Evolutionary conservation across 2,329 filamentous ascomycete species (phyloP).

Genomic region (Neophaeococcomyces mojaviensis): DNA sequence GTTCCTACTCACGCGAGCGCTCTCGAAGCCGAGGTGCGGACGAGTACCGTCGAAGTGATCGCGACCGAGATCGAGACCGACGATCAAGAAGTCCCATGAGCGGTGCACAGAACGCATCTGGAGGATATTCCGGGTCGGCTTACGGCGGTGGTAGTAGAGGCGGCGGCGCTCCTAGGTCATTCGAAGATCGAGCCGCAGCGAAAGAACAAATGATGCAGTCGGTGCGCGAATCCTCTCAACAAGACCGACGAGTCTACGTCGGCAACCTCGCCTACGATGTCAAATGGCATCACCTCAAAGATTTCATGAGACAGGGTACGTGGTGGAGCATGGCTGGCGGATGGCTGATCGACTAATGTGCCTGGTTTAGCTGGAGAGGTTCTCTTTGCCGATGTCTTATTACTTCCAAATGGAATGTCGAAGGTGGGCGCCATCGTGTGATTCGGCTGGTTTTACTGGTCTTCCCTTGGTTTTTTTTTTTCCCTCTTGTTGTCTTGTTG

Average conservation of each 20-base stretch:
- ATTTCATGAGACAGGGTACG: slow-evolving; percentile 98
- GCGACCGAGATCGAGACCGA: slow-evolving; percentile 58
- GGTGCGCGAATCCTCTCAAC: slow-evolving; percentile 88
- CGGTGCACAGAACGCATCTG: slow-evolving; percentile 54
- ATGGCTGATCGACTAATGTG: slow-evolving; percentile 27
- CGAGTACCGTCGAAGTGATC: slow-evolving; percentile 56
- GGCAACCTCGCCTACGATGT: slow-evolving; percentile 99
- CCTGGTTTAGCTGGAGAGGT: slow-evolving; percentile 79
- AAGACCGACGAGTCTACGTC: slow-evolving; percentile 98
- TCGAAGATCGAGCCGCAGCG: slow-evolving; percentile 73
- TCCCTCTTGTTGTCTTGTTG: slow-evolving; percentile 52
- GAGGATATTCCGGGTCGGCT: slow-evolving; percentile 59
- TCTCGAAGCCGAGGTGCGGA: slow-evolving; percentile 60
- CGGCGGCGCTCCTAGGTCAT: slow-evolving; percentile 60
- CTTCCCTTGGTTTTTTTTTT: slow-evolving; percentile 44
- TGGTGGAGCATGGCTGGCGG: slow-evolving; percentile 26
- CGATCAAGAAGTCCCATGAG: slow-evolving; percentile 83
- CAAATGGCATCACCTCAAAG: slow-evolving; percentile 99
- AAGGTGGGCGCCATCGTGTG: slow-evolving; percentile 97
- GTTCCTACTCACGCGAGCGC: slow-evolving; percentile 72
- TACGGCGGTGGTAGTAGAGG: slow-evolving; percentile 46
- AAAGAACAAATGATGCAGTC: slow-evolving; percentile 96
- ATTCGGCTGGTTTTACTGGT: slow-evolving; percentile 74
- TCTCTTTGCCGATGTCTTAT: slow-evolving; percentile 97
- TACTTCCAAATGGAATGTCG: slow-evolving; percentile 99